Base-by-base conservation (phyloP, 352 stramenopile genomes). In the Saprolegnia parasitica region DNA sequence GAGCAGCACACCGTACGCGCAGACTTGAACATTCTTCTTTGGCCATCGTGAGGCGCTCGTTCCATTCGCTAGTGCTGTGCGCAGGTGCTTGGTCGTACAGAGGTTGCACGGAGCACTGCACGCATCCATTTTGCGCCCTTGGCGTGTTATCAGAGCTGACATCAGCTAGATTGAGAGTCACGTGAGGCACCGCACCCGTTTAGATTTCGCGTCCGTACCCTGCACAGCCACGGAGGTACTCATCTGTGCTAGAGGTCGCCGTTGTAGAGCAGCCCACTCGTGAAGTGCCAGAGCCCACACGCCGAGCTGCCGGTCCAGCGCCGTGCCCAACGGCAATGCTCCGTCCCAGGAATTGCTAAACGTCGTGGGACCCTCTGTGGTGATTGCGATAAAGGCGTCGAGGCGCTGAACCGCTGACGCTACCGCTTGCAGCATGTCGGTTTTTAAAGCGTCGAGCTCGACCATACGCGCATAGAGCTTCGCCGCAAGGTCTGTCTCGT, bases 371-470 rank as follows among this genome's bases (percentile, higher is more conserved):
- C 52, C 52, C 29, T 35, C 29, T 16, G 52, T 60, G 35, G 11
- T 60, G 1, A n/a, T 4, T 2, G 13, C 13, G 35, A 60, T 60
- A 9, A 60, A 60, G 11, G 35, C 52, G 35, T 60, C 52, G 11
- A 60, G 35, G 24, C n/a, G 13, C 2, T 9, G 24, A 9, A 60
- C 35, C 13, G 52, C 20, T n/a, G 52, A 42, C 20, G 8, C 24
- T 40, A 60, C 52, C 13, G 52, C 52, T 21, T 24, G 16, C 13
- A 60, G 13, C 24, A 60, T 35, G 24, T 60, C 52, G 24, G 11
- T 11, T 24, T 60, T 60, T n/a, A 60, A 24, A 21, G 8, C n/a
- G 24, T 60, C 52, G n/a, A 60, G 52, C 35, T 60, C 24, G 24
- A 42, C 11, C 52, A 60, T 60, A n/a, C 52, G 52, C 24, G 16